Evolutionary conservation across 2,329 filamentous ascomycete species (phyloP), one percentile per base, ranked within the genome.

Genomic region (Graphium sp.): DNA sequence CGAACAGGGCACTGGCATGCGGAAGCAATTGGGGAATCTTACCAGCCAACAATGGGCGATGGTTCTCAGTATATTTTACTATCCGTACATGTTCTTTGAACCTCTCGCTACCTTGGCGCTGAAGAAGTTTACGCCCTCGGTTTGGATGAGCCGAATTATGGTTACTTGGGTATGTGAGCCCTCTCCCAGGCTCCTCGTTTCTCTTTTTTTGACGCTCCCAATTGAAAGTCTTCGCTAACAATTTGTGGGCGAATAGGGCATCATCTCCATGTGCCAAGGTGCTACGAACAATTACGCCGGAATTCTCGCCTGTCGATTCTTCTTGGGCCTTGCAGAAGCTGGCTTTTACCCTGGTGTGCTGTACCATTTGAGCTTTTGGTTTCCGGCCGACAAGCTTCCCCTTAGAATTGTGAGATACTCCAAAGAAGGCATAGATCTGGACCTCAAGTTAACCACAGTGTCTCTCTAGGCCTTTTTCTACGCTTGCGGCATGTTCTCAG

Each of bases 391-490:
- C 2, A 41, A 38, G 23, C 40, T 48, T 6, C 35, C 47, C 3
- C 37, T 50, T 2, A 36, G 48, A 5, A 49, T 52, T 13, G 42
- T 39, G 18, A 21, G 38, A 21, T 2, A 9, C 21, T 1, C 6
- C 18, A 4, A 6, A 11, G 11, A 10, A 12, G 7, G 6, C 13
- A 7, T n/a, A 24, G 19, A 24, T n/a, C 26, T 9, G 19, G 9
- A 6, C 7, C 28, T 35, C n/a, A 35, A 18, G 5, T 11, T 11
- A 5, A 2, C 9, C 4, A 2, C 4, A 0, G n/a, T n/a, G n/a
- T n/a, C n/a, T n/a, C n/a, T n/a, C n/a, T 11, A 43, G 40, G 45
- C 44, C 2, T 44, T 50, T 34, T 45, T 49, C 23, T 48, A 46
- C 22, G 46, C 45, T 2, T 45, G 40, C 17, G 44, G 45, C 3